These are phyloP conservation scores for Beauveria sp. DNA, from an alignment of 2,329 filamentous ascomycete genomes.

Conservation along the genomic window DNA sequence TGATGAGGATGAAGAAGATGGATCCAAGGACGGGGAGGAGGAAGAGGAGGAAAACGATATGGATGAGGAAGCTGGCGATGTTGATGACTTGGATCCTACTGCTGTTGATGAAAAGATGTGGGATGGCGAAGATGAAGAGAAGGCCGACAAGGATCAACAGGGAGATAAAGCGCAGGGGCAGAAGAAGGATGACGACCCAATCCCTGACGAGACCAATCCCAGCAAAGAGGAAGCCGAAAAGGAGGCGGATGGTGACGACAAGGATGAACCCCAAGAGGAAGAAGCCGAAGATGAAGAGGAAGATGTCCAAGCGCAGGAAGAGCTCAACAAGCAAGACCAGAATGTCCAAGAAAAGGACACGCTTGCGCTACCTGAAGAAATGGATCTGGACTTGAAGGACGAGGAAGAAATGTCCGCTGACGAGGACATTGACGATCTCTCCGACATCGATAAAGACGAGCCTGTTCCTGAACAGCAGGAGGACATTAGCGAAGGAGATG, in stretches of 20 bases:
- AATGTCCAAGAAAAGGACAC: conserved; percentile 76
- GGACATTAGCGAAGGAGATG: conserved; percentile 27
- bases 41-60: conserved; percentile 65
- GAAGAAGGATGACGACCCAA: conserved; percentile 56
- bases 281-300: conserved; percentile 56
- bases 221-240: conserved; percentile 34
- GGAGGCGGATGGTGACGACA: conserved; percentile 41
- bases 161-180: conserved; percentile 65
- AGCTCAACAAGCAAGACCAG: conserved; percentile 57
- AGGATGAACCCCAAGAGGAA: conserved; percentile 36
- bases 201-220: conserved; percentile 51
- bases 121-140: conserved; percentile 71
- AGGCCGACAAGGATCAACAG: conserved; percentile 76
- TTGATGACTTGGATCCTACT: conserved; percentile 81
- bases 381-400: conserved; percentile 76
- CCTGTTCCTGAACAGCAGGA: conserved; percentile 29
- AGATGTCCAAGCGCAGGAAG: conserved; percentile 46
- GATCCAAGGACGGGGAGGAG: conserved; percentile 54
- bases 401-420: conserved; percentile 49
- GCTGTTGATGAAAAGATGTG: conserved; percentile 98
- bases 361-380: conserved; percentile 78
- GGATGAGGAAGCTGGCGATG: conserved; percentile 83
- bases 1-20: conserved; percentile 53
- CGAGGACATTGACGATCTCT: conserved; percentile 52
- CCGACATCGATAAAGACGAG: conserved; percentile 36